Conservation (phyloP, 148 eudicot genomes). For the Chenopodium suecicum region DNA sequence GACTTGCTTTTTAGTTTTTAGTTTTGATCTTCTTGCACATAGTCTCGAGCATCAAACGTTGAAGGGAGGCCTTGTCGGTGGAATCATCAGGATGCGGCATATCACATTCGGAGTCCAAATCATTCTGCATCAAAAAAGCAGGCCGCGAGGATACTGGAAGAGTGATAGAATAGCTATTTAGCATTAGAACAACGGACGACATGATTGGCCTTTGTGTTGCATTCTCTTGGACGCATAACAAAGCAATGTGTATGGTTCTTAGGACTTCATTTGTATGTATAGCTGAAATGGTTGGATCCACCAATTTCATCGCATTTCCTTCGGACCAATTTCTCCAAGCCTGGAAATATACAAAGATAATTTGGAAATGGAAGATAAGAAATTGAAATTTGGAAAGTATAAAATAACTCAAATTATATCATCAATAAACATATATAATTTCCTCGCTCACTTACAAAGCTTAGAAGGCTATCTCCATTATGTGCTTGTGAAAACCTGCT, state of each 20-base stretch:
- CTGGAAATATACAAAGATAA: constrained; percentile 15
- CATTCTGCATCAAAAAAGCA: too few species aligned
- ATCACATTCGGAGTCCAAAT: neutral
- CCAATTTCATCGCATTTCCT: constrained; percentile 18
- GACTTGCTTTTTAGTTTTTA: too few species aligned
- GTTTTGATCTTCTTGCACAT: too few species aligned
- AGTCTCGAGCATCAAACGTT: neutral
- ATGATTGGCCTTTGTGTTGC: constrained; percentile 39
- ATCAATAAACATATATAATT: neutral
- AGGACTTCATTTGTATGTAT: constrained; percentile 14
- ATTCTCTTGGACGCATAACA: constrained; percentile 36
- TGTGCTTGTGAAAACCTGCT: constrained; percentile 1
- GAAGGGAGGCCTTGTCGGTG: neutral
- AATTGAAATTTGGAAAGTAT: too few species aligned
- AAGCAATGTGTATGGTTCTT: constrained; percentile 35
- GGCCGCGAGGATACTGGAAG: too few species aligned
- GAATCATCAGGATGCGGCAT: neutral
- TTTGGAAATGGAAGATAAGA: too few species aligned
- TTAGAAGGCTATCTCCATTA: constrained; percentile 26
- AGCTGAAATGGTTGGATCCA: constrained; percentile 15
- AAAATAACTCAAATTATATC: neutral
- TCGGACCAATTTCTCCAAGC: constrained; percentile 44
- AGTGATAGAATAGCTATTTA: too few species aligned
- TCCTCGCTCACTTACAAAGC: constrained; percentile 29
- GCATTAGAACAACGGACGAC: constrained; percentile 34